Evolutionary conservation across 2,329 filamentous ascomycete genomes (phyloP).

Genomic region (Pseudonectria buxi): DNA sequence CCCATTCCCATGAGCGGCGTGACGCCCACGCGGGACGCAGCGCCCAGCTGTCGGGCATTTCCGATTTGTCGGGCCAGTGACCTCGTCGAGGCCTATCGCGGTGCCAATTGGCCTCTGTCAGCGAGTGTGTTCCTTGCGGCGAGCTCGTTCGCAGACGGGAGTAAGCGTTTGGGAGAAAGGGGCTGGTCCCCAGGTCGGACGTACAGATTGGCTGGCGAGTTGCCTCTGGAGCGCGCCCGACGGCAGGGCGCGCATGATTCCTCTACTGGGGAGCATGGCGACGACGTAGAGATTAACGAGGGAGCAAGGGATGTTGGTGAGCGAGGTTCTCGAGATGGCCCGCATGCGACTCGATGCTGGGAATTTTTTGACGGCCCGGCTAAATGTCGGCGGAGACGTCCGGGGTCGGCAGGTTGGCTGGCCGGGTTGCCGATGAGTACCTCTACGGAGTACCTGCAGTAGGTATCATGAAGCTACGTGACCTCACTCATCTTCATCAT

Average conservation of each 20-base stretch:
- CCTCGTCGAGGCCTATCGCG: constrained; percentile 17
- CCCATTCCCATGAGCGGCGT: constrained; percentile 24
- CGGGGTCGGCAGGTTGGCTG: constrained; percentile 2
- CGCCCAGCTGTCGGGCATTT: constrained; percentile 31
- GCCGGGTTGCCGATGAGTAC: constrained; percentile 2
- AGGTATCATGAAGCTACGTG: too few species aligned
- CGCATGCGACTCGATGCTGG: constrained; percentile 10
- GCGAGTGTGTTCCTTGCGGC: neutral
- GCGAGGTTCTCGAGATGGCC: too few species aligned
- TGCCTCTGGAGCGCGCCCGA: constrained; percentile 26
- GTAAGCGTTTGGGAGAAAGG: neutral
- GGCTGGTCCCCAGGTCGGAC: constrained; percentile 4
- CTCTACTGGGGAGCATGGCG: constrained; percentile 41
- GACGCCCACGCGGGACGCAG: constrained; percentile 11
- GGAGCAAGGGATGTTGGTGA: constrained; percentile 11
- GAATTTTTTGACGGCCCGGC: constrained; percentile 28
- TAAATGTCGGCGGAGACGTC: constrained; percentile 27
- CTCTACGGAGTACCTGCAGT: too few species aligned
- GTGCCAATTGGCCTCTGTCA: neutral
- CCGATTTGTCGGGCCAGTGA: constrained; percentile 23
- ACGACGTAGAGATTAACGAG: constrained; percentile 16
- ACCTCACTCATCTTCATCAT: too few species aligned
- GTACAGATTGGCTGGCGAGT: constrained; percentile 24
- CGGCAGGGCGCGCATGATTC: constrained; percentile 34
- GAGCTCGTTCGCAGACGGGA: neutral